Percentiles rank a stretch among this genome's conserved stretches.
These are phyloP conservation scores for Mucor piriformis DNA, from an alignment of 371 early-diverging fungal species.

Conservation along the genomic window DNA sequence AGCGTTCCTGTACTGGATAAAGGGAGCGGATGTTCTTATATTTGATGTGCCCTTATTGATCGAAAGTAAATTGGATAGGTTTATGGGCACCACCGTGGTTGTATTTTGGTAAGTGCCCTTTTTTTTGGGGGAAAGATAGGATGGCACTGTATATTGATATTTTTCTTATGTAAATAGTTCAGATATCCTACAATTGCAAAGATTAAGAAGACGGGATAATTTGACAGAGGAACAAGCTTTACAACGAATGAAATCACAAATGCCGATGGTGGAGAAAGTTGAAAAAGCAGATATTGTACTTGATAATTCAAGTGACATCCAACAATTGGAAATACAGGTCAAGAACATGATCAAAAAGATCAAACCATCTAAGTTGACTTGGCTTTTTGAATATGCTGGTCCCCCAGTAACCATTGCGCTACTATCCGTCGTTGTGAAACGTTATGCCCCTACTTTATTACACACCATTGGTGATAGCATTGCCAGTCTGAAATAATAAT, in stretches of 20 bases:
- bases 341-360: slow-evolving; percentile 47
- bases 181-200: slow-evolving; percentile 68
- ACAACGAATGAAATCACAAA: slow-evolving; percentile 82
- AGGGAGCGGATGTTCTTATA: slow-evolving; percentile 71
- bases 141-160: too few relatives aligned
- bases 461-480: slow-evolving; percentile 12
- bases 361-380: slow-evolving; percentile 46
- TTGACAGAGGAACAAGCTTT: slow-evolving; percentile 66
- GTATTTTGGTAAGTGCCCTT: slow-evolving; percentile 78
- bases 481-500: slow-evolving; percentile 14
- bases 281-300: slow-evolving; percentile 80
- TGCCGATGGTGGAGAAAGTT: slow-evolving; percentile 78
- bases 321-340: slow-evolving; percentile 67
- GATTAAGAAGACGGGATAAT: slow-evolving; percentile 77
- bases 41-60: slow-evolving; percentile 92
- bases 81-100: slow-evolving; percentile 75
- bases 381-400: slow-evolving; percentile 48
- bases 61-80: slow-evolving; percentile 78
- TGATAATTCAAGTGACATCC: slow-evolving; percentile 77
- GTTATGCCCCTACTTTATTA: slow-evolving; percentile 12
- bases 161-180: slow-evolving; percentile 70
- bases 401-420: slow-evolving; percentile 29
- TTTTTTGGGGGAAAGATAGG: too few relatives aligned
- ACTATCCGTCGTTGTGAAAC: neutral
- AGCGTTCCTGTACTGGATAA: slow-evolving; percentile 72